Evolutionary conservation across 2,329 filamentous ascomycete genomes (phyloP).

Genomic region (Verticillium tricorpus): DNA sequence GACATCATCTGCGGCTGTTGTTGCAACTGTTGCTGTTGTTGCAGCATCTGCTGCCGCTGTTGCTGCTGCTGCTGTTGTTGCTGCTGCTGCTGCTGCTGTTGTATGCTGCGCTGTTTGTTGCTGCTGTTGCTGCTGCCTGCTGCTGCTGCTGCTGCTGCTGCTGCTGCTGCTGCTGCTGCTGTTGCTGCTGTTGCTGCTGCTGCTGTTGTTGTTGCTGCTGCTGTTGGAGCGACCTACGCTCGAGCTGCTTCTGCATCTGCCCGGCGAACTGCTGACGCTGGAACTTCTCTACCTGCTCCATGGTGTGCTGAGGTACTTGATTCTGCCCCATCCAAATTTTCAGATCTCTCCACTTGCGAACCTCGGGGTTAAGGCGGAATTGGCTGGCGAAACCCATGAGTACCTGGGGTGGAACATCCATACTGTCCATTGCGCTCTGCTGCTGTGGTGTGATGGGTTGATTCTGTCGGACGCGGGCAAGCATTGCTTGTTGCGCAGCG

Average conservation of each 20-base stretch:
- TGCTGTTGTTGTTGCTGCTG: constrained; percentile 19
- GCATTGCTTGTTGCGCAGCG: constrained; percentile 20
- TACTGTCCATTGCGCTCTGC: constrained; percentile 38
- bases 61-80: constrained; percentile 15
- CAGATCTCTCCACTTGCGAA: constrained; percentile 46
- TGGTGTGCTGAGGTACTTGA: constrained; percentile 24
- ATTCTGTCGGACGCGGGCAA: constrained; percentile 16
- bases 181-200: constrained; percentile 17
- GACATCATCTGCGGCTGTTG: constrained; percentile 10
- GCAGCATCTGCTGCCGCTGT: constrained; percentile 16
- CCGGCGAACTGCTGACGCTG: constrained; percentile 15
- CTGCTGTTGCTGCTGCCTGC: constrained; percentile 16
- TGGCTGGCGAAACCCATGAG: constrained; percentile 22
- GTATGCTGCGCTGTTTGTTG: constrained; percentile 14
- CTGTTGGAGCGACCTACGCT: constrained; percentile 14
- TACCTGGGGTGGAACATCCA: constrained; percentile 39
- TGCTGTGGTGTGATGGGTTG: constrained; percentile 23
- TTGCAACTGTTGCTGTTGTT: constrained; percentile 18
- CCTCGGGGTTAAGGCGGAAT: constrained; percentile 28
- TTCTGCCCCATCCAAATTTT: constrained; percentile 36
- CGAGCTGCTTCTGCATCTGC: constrained; percentile 15
- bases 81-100: constrained; percentile 23
- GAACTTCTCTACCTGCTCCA: constrained; percentile 25
- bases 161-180: constrained; percentile 14
- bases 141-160: constrained; percentile 24